Conservation (phyloP, 768 basidiomycete species). For the Mycena alexandri region DNA sequence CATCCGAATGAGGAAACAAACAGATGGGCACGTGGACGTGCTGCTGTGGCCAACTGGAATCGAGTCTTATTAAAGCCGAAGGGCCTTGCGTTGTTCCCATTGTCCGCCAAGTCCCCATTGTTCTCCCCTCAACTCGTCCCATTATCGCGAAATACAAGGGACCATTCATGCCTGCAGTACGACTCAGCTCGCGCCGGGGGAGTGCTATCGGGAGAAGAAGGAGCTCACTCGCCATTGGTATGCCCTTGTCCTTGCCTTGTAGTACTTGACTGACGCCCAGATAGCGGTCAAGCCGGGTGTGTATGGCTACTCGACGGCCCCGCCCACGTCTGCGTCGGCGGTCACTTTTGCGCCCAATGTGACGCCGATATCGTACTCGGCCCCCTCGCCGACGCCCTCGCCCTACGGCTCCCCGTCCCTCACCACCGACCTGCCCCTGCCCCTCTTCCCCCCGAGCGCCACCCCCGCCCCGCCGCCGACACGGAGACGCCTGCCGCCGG, state of each 20-base stretch:
- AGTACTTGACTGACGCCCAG: conserved; percentile 27
- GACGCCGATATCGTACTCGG: conserved; percentile 64
- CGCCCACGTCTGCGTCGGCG: conserved; percentile 50
- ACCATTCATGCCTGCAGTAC: conserved; percentile 49
- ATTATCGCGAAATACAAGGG: no score
- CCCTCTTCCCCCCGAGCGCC: conserved; percentile 68
- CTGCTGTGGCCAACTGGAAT: no score
- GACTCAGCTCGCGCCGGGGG: conserved; percentile 51
- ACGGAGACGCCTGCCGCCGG: conserved; percentile 66
- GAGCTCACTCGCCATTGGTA: conserved; percentile 49
- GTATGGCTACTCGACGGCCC: conserved; percentile 60
- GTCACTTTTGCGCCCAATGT: conserved; percentile 77
- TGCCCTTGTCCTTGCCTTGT: not conserved
- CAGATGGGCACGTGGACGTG: no score
- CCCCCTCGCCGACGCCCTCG: conserved; percentile 41
- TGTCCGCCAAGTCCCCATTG: no score
- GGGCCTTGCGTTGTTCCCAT: no score
- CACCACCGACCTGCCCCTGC: conserved; percentile 51
- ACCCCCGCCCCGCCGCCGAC: conserved; percentile 53
- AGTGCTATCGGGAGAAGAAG: conserved; percentile 46
- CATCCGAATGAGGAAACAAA: no score
- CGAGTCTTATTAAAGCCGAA: no score
- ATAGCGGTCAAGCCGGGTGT: conserved; percentile 62
- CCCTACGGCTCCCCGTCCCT: conserved; percentile 44
- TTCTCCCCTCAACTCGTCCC: no score